These are phyloP conservation scores for Celoporthe dispersa DNA, from an alignment of 2,329 filamentous ascomycete species.

Conservation along the genomic window DNA sequence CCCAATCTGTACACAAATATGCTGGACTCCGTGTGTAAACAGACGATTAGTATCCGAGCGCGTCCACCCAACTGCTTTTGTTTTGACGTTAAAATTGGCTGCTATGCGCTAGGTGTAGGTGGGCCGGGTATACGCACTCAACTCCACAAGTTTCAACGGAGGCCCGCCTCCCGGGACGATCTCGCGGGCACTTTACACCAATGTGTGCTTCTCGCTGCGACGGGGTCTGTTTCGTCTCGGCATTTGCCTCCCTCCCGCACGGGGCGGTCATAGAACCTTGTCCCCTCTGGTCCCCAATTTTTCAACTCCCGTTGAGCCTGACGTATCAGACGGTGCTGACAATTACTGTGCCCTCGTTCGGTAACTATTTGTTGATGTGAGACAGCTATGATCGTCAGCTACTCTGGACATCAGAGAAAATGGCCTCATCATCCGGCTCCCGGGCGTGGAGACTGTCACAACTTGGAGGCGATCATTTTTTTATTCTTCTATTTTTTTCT, in stretches of 20 bases:
- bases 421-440: constrained; percentile 8
- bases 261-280: not conserved
- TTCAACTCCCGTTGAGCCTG: constrained; percentile 19
- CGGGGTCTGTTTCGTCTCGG: constrained; percentile 28
- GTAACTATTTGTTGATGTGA: constrained; percentile 6
- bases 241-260: constrained; percentile 1
- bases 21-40: not conserved
- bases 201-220: constrained; percentile 20
- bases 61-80: not conserved
- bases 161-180: constrained; percentile 19
- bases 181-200: constrained; percentile 13
- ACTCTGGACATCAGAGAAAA: constrained; percentile 9
- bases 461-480: constrained; percentile 5
- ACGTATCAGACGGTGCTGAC: constrained; percentile 21
- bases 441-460: not conserved
- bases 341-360: constrained; percentile 12
- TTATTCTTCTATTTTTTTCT: too few species aligned
- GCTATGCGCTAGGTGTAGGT: not conserved
- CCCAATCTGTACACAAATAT: not conserved
- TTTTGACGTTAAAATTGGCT: not conserved
- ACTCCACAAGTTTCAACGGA: constrained; percentile 21
- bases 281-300: constrained; percentile 3
- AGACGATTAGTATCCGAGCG: not conserved
- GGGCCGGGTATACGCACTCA: not conserved
- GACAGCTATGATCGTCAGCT: constrained; percentile 1